These are phyloP conservation scores for Epipyxis sp. DNA, from an alignment of 108 stramenopile genomes.

Conservation along the genomic window DNA sequence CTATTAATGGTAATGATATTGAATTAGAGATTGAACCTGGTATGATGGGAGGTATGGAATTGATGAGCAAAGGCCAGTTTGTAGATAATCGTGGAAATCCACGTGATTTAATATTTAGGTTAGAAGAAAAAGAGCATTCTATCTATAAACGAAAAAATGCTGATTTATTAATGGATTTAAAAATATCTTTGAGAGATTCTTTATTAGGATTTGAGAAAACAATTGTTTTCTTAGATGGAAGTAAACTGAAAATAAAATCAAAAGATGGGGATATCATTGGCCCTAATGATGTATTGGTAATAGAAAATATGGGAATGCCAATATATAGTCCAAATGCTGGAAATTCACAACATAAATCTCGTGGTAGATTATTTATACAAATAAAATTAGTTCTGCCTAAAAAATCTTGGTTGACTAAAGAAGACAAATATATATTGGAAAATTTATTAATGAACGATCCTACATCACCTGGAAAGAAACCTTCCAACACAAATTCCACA, in stretches of 20 bases:
- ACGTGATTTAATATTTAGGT: not conserved
- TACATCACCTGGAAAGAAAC: too few species aligned
- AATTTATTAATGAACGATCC: too few species aligned
- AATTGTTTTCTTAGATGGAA: not conserved
- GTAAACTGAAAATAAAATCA: not conserved
- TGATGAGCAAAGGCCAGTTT: not conserved
- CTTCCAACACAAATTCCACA: too few species aligned
- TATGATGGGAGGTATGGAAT: slow-evolving; percentile 22
- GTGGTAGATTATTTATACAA: slow-evolving; percentile 1
- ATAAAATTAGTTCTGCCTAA: not conserved
- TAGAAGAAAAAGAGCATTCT: not conserved
- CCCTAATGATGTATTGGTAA: not conserved
- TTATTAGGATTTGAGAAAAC: slow-evolving; percentile 13
- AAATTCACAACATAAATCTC: not conserved
- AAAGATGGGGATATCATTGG: not conserved
- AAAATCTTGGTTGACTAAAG: not conserved
- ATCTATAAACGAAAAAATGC: not conserved
- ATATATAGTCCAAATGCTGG: not conserved
- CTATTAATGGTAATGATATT: not conserved
- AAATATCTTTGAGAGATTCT: not conserved
- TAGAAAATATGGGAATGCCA: slow-evolving; percentile 16
- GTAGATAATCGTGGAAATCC: not conserved
- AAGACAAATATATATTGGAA: too few species aligned
- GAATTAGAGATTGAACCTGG: not conserved
- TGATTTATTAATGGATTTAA: not conserved